A percentile compares a stretch with the other conserved stretches of the same genome.
These are phyloP conservation scores for Coniella lustricola DNA, from an alignment of 2,329 filamentous ascomycete species.

Conservation along the genomic window DNA sequence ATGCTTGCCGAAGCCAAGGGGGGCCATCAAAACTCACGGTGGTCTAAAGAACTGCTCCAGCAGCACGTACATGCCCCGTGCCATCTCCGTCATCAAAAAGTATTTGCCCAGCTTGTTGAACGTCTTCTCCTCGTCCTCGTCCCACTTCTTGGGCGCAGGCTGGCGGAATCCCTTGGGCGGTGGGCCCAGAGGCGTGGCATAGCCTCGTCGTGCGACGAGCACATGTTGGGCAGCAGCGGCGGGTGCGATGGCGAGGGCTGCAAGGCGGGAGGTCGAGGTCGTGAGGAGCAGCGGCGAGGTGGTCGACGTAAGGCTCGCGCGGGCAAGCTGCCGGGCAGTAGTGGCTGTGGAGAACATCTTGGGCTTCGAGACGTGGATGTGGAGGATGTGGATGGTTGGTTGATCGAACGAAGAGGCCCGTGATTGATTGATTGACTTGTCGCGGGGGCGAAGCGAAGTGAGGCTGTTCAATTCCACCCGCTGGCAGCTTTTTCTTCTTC, in stretches of 20 bases:
- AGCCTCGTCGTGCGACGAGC: conserved; percentile 24
- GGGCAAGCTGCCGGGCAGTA: conserved; percentile 16
- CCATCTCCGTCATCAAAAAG: conserved; percentile 93
- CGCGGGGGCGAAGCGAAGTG: too few relatives aligned
- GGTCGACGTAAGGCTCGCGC: conserved; percentile 8
- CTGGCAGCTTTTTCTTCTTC: not conserved
- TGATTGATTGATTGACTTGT: not conserved
- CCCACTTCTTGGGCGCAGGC: conserved; percentile 67
- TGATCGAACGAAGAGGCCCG: too few relatives aligned
- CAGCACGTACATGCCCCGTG: conserved; percentile 95
- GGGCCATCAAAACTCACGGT: conserved; percentile 79
- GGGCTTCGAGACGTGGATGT: not conserved
- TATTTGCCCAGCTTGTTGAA: conserved; percentile 84
- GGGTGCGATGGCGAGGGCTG: conserved; percentile 5
- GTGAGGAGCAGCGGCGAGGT: not conserved
- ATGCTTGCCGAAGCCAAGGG: too few relatives aligned
- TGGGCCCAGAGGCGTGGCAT: conserved; percentile 68
- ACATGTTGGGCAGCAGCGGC: not conserved
- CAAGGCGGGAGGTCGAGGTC: conserved; percentile 1
- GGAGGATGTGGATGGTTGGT: not conserved
- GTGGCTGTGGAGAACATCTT: conserved; percentile 12
- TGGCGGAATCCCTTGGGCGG: conserved; percentile 78
- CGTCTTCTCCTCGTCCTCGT: conserved; percentile 68
- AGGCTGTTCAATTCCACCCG: not conserved
- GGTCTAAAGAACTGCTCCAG: conserved; percentile 97